A percentile compares a stretch with the other conserved stretches of the same genome.
These are phyloP conservation scores for Xerocomellus amylosporus DNA, from an alignment of 768 basidiomycete genomes.

Conservation along the genomic window DNA sequence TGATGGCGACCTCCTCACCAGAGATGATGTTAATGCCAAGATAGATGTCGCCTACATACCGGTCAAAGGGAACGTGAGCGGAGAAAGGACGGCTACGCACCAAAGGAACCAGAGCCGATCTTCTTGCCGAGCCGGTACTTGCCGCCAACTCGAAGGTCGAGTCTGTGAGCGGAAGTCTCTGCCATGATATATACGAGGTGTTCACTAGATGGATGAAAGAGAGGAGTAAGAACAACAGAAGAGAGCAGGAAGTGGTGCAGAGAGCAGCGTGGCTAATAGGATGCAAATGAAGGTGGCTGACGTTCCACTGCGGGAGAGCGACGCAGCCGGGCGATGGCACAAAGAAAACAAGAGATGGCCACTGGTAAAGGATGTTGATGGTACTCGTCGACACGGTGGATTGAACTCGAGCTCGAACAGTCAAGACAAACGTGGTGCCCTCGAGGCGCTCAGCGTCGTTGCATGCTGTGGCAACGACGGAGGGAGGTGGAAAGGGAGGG, in stretches of 20 bases:
- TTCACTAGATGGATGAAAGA: slow-evolving; percentile 10
- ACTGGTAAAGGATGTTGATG: slow-evolving; percentile 1
- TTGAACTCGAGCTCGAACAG: slow-evolving; percentile 7
- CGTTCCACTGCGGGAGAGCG: slow-evolving; percentile 17
- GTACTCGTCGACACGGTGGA: background rate
- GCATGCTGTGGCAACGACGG: slow-evolving; percentile 10
- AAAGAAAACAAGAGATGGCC: background rate
- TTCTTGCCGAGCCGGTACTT: slow-evolving; percentile 99
- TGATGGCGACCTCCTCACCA: slow-evolving; percentile 99
- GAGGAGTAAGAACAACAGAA: slow-evolving; percentile 13
- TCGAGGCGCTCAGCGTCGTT: slow-evolving; percentile 23
- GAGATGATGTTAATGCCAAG: slow-evolving; percentile 99
- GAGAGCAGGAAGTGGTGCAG: slow-evolving; percentile 31
- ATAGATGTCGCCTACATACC: slow-evolving; percentile 85
- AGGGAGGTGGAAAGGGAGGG: background rate
- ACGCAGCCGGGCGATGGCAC: background rate
- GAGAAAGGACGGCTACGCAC: slow-evolving; percentile 45
- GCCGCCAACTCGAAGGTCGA: slow-evolving; percentile 87
- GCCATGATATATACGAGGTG: slow-evolving; percentile 50
- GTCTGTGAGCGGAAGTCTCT: slow-evolving; percentile 66
- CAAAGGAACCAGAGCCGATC: slow-evolving; percentile 98
- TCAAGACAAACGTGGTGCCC: slow-evolving; percentile 28
- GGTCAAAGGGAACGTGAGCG: slow-evolving; percentile 8
- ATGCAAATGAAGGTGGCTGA: slow-evolving; percentile 39
- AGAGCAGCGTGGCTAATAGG: slow-evolving; percentile 26